Base-by-base conservation (phyloP, 768 basidiomycete species). In the Tephrocybe sp. region DNA sequence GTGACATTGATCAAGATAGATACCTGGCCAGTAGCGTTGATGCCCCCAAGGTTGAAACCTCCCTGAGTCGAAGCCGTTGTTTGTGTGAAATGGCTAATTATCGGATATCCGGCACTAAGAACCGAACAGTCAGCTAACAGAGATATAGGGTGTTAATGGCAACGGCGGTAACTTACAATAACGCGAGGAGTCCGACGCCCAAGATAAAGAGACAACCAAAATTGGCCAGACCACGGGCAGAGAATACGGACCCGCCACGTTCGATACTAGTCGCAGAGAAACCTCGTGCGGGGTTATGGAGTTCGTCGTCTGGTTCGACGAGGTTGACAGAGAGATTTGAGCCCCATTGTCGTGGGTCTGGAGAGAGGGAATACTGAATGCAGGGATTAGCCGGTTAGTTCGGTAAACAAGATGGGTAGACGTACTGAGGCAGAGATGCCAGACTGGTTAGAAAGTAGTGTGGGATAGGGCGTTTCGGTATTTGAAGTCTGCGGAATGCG, bases 11-110 rank as follows among this genome's bases (percentile, higher is more conserved):
- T 37, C 6, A 38, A 31, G 40, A 30, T 44, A n/a, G 24, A 47
- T 35, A 67, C 70, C 66, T 88, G 86, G 7, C 87, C 86, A 4
- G 74, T 75, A 3, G 78, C 69, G 57, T 91, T 91, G 59, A 78
- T 79, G 1, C 86, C 85, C 6, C 71, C 69, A 16, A 74, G 38
- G 47, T 73, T 75, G 54, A 68, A 72, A 13, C 64, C 70, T 5
- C 69, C 67, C 18, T 60, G 52, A 5, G 49, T 69, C 4, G 62
- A 56, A 16, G 59, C 53, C 12, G 34, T 22, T 27, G 41, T 52
- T 43, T 50, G 58, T 22, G 60, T 60, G 53, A 71, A 57, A 51
- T 66, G 69, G 2, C 65, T 62, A 7, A 68, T 62, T 9, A 76
- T 54, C 3, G 74, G 76, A 54, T 69, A 74, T 18, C 61, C 71